phyloP scores from a whole-genome alignment of 2,329 filamentous ascomycete species.

The Zarea fungicola region DNA sequence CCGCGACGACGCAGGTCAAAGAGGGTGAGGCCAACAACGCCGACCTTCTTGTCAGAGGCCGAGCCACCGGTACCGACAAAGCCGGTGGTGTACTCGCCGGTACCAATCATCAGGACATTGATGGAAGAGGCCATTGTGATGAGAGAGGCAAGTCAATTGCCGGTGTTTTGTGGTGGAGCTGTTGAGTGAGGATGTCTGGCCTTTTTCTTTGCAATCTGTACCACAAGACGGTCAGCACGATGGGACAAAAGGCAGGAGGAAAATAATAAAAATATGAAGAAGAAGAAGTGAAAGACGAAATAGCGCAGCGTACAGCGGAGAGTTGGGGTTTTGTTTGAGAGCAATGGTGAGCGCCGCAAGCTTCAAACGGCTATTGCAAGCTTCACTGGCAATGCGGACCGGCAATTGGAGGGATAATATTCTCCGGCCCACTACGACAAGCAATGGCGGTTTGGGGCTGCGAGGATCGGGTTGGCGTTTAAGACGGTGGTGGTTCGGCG shows the following conservation, averaged over 20 bases:
- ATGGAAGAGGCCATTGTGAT: constrained; percentile 3
- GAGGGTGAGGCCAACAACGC: constrained; percentile 83
- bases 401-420: constrained; percentile 12
- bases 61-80: constrained; percentile 82
- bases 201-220: background rate
- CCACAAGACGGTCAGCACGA: too few species aligned
- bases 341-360: background rate
- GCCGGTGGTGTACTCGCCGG: constrained; percentile 94
- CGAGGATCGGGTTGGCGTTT: background rate
- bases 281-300: background rate
- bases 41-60: constrained; percentile 91
- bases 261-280: background rate
- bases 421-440: background rate
- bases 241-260: too few species aligned
- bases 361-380: background rate
- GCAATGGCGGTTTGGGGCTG: background rate
- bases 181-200: background rate
- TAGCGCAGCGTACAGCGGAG: background rate
- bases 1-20: constrained; percentile 85
- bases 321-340: background rate
- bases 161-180: background rate
- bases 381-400: background rate
- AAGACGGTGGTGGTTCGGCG: background rate
- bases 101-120: constrained; percentile 54
- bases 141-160: too few species aligned